Base-by-base conservation (phyloP, 768 basidiomycete genomes). In the Kwoniella bestiolae region DNA sequence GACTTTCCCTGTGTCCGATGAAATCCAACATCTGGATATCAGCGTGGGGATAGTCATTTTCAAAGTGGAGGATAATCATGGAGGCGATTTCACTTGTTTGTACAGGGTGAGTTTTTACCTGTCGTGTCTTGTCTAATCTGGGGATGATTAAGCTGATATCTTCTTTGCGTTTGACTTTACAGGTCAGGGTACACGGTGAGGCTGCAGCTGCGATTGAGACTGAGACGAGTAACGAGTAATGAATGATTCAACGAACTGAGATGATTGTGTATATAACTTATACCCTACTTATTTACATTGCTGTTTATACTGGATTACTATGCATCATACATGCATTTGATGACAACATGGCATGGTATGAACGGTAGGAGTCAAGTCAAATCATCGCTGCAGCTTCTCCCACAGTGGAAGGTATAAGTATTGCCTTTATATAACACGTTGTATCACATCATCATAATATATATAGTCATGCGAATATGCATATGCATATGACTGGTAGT, bases 11-110 rank as follows among this genome's bases (percentile, higher is more conserved):
- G 87, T 91, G 21, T 84, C 85, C 1, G 82, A 84, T 60, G 89
- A 89, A 59, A 84, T 94, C 35, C 84, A 82, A 63, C 86, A 86
- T 6, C 84, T 94, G 7, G 88, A 85, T 7, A 82, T 96, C 45
- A 92, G 94, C 79, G 90, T 95, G 73, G 91, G 91, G 1, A 83
- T 95, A 57, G 90, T 97, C 28, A 87, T 89, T 65, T 83, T 96
- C 76, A 83, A 86, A 68, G 84, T 98, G 71, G 85, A 87, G 81
- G 90, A 84, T 76, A 98, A 97, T 77, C 97, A 93, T 89, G 95
- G 94, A 45, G 84, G 85, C 5, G 87, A 89, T 63, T 91, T 86
- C 77, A 96, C 94, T 0, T 98, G 95, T 80, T 81, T 98, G 41
- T 98, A 81, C 53, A 68, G 78, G 60, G 80, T 79, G 60, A 73